Base-by-base conservation (phyloP, 2,329 filamentous ascomycete species). In the Alternaria conjuncta region DNA sequence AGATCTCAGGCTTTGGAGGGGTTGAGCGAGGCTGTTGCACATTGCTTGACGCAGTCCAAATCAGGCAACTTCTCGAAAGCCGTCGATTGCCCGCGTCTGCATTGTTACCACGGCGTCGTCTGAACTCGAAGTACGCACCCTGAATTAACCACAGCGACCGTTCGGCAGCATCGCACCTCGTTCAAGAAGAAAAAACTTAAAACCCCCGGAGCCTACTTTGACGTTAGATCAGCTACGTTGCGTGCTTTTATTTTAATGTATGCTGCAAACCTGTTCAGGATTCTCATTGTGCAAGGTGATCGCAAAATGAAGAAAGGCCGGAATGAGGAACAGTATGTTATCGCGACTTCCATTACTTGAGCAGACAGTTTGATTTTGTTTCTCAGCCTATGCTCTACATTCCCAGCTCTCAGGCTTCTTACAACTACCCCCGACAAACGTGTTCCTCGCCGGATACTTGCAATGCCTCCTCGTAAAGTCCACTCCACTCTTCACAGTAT, bases 381-480 rank as follows among this genome's bases (percentile, higher is more conserved):
- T 47, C 21, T 21, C 49, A 20, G n/a, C n/a, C 36, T 21, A 32
- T 47, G 47, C 59, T 43, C 54, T 45, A 47, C 71, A 74, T 10
- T 46, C 32, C 71, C 71, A 74, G 28, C 60, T 72, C 11, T 50
- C 60, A 13, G 79, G 72, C 55, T 76, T 73, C 55, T 72, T 64
- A 10, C 80, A 79, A 56, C 70, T 55, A 3, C 66, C 64, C 25
- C 61, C 45, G n/a, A 54, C 6, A 50, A 44, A 66, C 20, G 43
- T 54, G 8, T 61, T 66, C 21, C 61, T 55, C 18, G 25, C 12
- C 9, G 64, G 64, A 50, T 55, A 66, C 72, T 79, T 75, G 69
- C 86, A 87, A 55, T 87, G 71, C 6, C 81, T 81, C 36, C 85
- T 78, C 67, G 82, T 82, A 51, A 82, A 82, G 49, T 81, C 65